Evolutionary conservation across 2,329 filamentous ascomycete genomes (phyloP).

Genomic region (Coleophoma cylindrospora): DNA sequence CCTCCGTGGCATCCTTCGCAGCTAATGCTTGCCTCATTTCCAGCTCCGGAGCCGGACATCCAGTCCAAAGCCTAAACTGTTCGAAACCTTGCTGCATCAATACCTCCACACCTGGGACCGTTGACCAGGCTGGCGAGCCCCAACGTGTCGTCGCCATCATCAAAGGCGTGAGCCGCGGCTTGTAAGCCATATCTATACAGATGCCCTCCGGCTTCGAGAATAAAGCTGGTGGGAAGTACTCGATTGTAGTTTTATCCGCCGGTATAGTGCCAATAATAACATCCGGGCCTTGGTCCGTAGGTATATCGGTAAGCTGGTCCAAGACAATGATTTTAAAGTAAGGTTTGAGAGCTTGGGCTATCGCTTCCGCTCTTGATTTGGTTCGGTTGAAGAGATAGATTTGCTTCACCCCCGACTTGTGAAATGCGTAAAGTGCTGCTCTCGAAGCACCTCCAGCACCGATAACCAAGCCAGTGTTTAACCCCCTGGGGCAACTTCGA

Average conservation of each 20-base stretch:
- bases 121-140: conserved; percentile 47
- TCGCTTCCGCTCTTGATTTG: not conserved
- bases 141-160: not conserved
- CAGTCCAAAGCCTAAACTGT: conserved; percentile 63
- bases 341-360: not conserved
- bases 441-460: conserved; percentile 69
- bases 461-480: conserved; percentile 48
- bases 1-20: too few relatives aligned
- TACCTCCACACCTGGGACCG: conserved; percentile 71
- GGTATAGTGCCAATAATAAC: conserved; percentile 2
- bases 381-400: conserved; percentile 61
- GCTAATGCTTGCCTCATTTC: conserved; percentile 33
- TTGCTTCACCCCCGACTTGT: conserved; percentile 67
- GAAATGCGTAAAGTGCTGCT: conserved; percentile 68
- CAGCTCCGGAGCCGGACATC: conserved; percentile 52
- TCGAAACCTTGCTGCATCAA: conserved; percentile 75
- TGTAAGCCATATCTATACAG: conserved; percentile 6
- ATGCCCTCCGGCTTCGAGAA: conserved; percentile 33
- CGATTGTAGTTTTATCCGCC: conserved; percentile 1
- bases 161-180: conserved; percentile 1
- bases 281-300: not conserved
- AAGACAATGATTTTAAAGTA: conserved; percentile 1
- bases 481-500: conserved; percentile 38
- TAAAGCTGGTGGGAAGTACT: conserved; percentile 17
- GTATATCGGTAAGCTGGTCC: not conserved